A percentile compares a stretch with the other conserved stretches of the same genome.
These are phyloP conservation scores for Hypericum perforatum DNA, from an alignment of 345 rosid genomes.

Conservation along the genomic window DNA sequence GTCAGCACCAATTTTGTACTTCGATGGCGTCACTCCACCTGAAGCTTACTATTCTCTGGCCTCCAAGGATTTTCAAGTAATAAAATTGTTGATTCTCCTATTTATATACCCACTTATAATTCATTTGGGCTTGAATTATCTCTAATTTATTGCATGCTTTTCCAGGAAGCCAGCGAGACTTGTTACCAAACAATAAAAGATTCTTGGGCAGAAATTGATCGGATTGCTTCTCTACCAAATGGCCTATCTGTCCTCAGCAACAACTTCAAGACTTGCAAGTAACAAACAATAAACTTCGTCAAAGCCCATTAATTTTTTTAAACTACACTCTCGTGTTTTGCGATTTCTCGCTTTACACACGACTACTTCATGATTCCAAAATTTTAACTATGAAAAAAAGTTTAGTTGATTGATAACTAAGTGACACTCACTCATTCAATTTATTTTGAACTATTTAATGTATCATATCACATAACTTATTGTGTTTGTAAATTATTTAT, in stretches of 20 bases:
- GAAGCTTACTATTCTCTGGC: conserved; percentile 14
- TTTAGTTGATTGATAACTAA: too few species aligned
- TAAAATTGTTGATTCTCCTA: neutral
- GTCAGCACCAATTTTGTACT: conserved; percentile 23
- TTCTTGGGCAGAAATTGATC: conserved; percentile 51
- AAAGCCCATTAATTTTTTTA: too few species aligned
- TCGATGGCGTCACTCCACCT: conserved; percentile 18
- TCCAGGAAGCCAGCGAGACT: conserved; percentile 46
- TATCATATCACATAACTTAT: too few species aligned
- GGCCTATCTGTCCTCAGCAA: conserved; percentile 46
- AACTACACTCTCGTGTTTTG: too few species aligned
- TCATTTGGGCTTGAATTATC: neutral
- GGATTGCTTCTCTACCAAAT: conserved; percentile 32
- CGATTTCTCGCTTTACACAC: too few species aligned
- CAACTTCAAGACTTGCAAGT: conserved; percentile 63
- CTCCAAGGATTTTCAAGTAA: conserved; percentile 20
- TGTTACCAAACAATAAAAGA: conserved; percentile 39
- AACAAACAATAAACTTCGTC: conserved; percentile 1
- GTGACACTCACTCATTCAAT: too few species aligned
- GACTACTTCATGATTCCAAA: too few species aligned
- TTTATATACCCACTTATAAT: neutral
- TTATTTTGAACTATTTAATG: too few species aligned
- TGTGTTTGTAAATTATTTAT: too few species aligned
- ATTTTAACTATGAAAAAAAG: too few species aligned
- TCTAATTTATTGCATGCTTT: too few species aligned